These are phyloP conservation scores for Trichoderma breve DNA, from an alignment of 2,329 filamentous ascomycete species.

Conservation along the genomic window DNA sequence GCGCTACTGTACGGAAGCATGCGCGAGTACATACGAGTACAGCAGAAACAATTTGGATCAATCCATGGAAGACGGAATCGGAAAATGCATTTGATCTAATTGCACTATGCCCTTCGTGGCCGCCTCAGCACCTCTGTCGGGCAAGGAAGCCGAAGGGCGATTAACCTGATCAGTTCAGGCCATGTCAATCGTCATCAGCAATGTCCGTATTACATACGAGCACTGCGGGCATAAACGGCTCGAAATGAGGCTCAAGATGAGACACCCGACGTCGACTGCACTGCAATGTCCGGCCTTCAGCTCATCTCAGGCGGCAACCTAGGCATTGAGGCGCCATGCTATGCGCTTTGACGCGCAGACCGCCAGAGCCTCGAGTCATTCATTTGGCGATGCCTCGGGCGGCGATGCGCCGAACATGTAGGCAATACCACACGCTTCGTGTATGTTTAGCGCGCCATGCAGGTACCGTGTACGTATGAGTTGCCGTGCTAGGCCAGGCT, in stretches of 20 bases:
- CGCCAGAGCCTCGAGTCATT: conserved; percentile 6
- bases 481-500: neutral
- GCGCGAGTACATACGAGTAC: neutral
- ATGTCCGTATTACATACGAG: neutral
- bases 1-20: neutral
- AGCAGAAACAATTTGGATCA: neutral
- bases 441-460: neutral
- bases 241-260: conserved; percentile 3
- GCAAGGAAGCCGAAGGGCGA: neutral
- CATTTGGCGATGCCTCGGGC: neutral
- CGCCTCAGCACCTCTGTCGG: neutral
- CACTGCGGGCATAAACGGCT: neutral
- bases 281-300: neutral
- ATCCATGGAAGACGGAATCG: neutral
- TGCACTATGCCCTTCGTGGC: neutral
- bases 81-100: neutral
- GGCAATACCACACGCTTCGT: neutral
- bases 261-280: neutral
- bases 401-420: neutral
- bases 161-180: neutral
- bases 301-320: no score
- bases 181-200: neutral
- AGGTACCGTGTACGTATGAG: neutral
- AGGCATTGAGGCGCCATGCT: neutral
- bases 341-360: neutral